Conservation (phyloP, 225 moss, liverwort and hornwort genomes). For the Anthoceros angustus region DNA sequence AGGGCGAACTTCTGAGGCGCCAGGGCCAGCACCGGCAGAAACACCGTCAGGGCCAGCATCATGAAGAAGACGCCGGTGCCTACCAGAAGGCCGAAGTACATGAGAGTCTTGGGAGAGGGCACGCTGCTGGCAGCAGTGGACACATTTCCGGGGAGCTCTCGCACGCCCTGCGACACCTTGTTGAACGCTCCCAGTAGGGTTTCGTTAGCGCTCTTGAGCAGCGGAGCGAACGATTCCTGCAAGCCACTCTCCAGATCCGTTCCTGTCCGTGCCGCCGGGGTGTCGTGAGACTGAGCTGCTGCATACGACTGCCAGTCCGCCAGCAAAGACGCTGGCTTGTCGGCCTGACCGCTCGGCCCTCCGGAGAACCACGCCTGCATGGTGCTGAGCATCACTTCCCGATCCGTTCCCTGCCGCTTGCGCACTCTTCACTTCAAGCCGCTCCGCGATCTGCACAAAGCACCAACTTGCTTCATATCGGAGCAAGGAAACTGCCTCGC, state of each 20-base stretch:
- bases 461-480: too few species aligned
- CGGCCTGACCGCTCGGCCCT: conserved; percentile 35
- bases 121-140: conserved; percentile 48
- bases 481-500: too few species aligned
- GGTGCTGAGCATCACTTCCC: conserved; percentile 38
- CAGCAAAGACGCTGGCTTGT: conserved; percentile 59
- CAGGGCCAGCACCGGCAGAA: conserved; percentile 61
- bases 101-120: conserved; percentile 70
- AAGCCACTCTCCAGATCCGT: conserved; percentile 91
- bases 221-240: conserved; percentile 73
- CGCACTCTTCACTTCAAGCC: too few species aligned
- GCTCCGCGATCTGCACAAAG: too few species aligned
- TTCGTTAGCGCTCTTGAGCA: conserved; percentile 77
- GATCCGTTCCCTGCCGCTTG: neutral
- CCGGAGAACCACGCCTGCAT: conserved; percentile 81
- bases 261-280: conserved; percentile 20
- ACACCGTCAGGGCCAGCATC: conserved; percentile 67
- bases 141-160: conserved; percentile 72
- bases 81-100: conserved; percentile 63
- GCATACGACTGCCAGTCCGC: conserved; percentile 91
- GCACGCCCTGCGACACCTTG: conserved; percentile 79
- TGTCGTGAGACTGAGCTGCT: conserved; percentile 27
- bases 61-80: conserved; percentile 77
- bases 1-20: conserved; percentile 81
- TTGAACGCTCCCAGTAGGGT: conserved; percentile 65